Conservation (phyloP, 148 eudicot species). For the Fagopyrum homotropicum region DNA sequence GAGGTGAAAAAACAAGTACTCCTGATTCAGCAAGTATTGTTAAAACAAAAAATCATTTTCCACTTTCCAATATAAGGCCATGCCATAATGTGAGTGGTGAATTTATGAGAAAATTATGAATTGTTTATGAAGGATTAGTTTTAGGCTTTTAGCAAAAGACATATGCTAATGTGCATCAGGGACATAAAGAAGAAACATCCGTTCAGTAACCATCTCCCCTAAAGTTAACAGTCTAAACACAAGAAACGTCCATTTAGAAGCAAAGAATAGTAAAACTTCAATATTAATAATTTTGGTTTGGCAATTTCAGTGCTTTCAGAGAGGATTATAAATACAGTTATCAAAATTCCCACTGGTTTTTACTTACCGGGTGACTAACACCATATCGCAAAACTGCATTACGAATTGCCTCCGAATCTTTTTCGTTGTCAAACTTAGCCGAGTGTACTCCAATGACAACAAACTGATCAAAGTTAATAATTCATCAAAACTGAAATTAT, state of each 20-base stretch:
- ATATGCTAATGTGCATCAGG: not conserved
- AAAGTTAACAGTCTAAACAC: too few relatives aligned
- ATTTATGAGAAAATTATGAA: not conserved
- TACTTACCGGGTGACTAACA: conserved; percentile 80
- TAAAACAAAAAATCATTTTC: not conserved
- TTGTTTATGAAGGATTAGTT: not conserved
- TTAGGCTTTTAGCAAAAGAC: not conserved
- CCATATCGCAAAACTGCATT: conserved; percentile 85
- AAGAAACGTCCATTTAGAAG: not conserved
- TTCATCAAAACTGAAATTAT: conserved; percentile 7
- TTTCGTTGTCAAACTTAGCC: conserved; percentile 97
- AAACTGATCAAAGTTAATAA: conserved; percentile 39
- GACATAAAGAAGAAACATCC: not conserved
- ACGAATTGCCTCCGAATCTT: conserved; percentile 84
- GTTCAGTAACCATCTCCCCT: too few relatives aligned
- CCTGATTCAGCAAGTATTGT: not conserved
- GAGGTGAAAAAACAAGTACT: not conserved
- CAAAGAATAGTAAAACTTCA: not conserved
- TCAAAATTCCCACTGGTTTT: not conserved
- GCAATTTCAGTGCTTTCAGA: not conserved
- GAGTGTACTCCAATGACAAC: conserved; percentile 94
- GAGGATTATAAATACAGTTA: not conserved
- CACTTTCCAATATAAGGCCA: not conserved
- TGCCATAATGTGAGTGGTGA: not conserved
- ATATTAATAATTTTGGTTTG: not conserved